phyloP scores from a whole-genome alignment of 192 early-diverging fungal genomes.

The Coemansia sp. region DNA sequence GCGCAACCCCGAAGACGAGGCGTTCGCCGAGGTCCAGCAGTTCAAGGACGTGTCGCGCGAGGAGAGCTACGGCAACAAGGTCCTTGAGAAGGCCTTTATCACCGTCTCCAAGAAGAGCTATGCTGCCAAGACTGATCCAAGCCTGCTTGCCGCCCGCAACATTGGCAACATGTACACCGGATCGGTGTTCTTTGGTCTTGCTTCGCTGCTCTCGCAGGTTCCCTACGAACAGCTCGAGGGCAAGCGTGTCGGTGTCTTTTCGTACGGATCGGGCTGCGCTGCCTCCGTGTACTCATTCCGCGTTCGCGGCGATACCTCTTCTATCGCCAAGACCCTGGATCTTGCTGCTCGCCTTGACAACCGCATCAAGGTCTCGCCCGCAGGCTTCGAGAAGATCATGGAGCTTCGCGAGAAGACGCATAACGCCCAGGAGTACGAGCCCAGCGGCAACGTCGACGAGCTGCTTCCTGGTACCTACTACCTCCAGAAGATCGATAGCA shows the following conservation, averaged over 20 bases:
- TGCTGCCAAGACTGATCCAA: slow-evolving; percentile 72
- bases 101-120: slow-evolving; percentile 72
- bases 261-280: slow-evolving; percentile 96
- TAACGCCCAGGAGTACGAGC: slow-evolving; percentile 76
- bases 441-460: slow-evolving; percentile 64
- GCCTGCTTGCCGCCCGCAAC: slow-evolving; percentile 78
- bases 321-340: slow-evolving; percentile 64
- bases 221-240: slow-evolving; percentile 66
- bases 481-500: slow-evolving; percentile 83
- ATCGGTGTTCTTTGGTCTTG: slow-evolving; percentile 73
- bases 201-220: slow-evolving; percentile 74
- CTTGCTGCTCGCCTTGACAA: slow-evolving; percentile 68
- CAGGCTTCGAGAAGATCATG: slow-evolving; percentile 78
- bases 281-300: slow-evolving; percentile 92
- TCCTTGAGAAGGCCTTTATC: slow-evolving; percentile 91
- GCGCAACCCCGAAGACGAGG: slow-evolving; percentile 65
- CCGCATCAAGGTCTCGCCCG: slow-evolving; percentile 75
- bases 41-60: slow-evolving; percentile 63
- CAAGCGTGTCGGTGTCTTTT: slow-evolving; percentile 89
- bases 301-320: slow-evolving; percentile 63
- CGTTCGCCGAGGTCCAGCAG: slow-evolving; percentile 58
- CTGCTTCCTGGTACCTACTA: slow-evolving; percentile 85
- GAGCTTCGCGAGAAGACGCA: slow-evolving; percentile 84
- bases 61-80: slow-evolving; percentile 80
- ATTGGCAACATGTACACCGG: slow-evolving; percentile 95